A percentile compares a stretch with the other conserved stretches of the same genome.
Conservation (phyloP, 805 yeast genomes). For the Kazachstania viticola region DNA sequence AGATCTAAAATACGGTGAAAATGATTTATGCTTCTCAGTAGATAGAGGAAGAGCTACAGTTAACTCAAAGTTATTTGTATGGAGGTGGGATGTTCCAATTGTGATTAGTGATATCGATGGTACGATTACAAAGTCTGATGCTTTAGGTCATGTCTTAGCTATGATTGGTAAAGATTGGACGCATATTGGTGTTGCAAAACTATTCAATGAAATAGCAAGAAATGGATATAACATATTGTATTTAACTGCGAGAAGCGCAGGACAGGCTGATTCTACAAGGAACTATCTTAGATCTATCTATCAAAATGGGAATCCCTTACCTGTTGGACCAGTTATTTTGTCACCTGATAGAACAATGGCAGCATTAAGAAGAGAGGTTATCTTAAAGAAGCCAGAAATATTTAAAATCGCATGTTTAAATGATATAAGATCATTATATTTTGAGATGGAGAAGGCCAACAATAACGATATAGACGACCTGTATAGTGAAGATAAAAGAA, state of each 20-base stretch:
- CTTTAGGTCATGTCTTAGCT: constrained; percentile 88
- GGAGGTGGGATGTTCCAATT: constrained; percentile 78
- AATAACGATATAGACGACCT: constrained; percentile 1
- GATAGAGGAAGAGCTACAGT: constrained; percentile 74
- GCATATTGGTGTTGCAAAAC: constrained; percentile 85
- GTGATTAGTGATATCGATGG: constrained; percentile 98
- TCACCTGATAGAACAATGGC: constrained; percentile 97
- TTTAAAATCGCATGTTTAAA: constrained; percentile 94
- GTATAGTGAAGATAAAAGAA: constrained; percentile 1
- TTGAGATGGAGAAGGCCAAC: constrained; percentile 7
- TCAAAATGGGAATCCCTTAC: constrained; percentile 66
- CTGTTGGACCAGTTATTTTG: constrained; percentile 85
- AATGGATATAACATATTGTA: constrained; percentile 93
- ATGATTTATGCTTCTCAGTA: constrained; percentile 67
- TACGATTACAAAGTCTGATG: constrained; percentile 94
- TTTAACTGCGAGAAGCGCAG: constrained; percentile 89
- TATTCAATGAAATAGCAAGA: constrained; percentile 72
- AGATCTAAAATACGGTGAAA: constrained; percentile 66
- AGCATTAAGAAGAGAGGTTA: constrained; percentile 83
- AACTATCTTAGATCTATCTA: constrained; percentile 66
- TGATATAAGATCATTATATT: constrained; percentile 68
- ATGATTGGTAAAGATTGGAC: constrained; percentile 97
- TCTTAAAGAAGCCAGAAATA: constrained; percentile 92
- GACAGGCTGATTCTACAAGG: constrained; percentile 87
- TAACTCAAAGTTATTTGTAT: constrained; percentile 60